These are phyloP conservation scores for Monilinia polystroma DNA, from an alignment of 2,329 filamentous ascomycete genomes.

Conservation along the genomic window DNA sequence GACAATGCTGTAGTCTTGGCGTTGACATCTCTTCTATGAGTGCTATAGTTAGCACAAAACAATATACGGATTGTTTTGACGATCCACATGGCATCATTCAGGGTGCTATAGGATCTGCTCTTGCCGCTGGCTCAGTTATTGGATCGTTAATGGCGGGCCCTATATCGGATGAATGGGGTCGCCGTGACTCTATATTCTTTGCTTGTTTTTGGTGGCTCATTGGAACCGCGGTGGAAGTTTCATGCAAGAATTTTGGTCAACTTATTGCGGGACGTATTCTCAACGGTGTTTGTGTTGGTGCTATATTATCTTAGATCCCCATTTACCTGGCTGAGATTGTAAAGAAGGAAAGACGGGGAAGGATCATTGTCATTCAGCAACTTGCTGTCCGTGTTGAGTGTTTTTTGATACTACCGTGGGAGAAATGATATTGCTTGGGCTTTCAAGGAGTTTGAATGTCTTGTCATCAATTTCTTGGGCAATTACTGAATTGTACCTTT, in stretches of 20 bases:
- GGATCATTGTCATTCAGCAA: slow-evolving; percentile 65
- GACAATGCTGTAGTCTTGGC: slow-evolving; percentile 25
- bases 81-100: slow-evolving; percentile 39
- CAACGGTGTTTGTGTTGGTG: slow-evolving; percentile 66
- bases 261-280: slow-evolving; percentile 57
- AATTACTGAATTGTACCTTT: not conserved
- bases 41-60: slow-evolving; percentile 51
- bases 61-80: slow-evolving; percentile 53
- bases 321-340: slow-evolving; percentile 66
- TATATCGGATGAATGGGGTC: slow-evolving; percentile 54
- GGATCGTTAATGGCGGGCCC: slow-evolving; percentile 60
- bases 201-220: slow-evolving; percentile 22
- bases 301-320: slow-evolving; percentile 63
- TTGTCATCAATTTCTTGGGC: not conserved
- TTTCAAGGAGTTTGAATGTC: not conserved
- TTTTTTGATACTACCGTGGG: not conserved
- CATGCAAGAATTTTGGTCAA: slow-evolving; percentile 42
- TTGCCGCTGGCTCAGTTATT: slow-evolving; percentile 68
- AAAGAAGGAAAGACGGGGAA: slow-evolving; percentile 55
- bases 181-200: slow-evolving; percentile 44
- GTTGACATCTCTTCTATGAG: slow-evolving; percentile 59
- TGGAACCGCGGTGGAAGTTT: slow-evolving; percentile 18
- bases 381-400: slow-evolving; percentile 43
- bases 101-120: slow-evolving; percentile 50
- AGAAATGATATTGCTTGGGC: not conserved